phyloP scores from a whole-genome alignment of 768 basidiomycete species.

The Porphyrellus cyaneotinctus region DNA sequence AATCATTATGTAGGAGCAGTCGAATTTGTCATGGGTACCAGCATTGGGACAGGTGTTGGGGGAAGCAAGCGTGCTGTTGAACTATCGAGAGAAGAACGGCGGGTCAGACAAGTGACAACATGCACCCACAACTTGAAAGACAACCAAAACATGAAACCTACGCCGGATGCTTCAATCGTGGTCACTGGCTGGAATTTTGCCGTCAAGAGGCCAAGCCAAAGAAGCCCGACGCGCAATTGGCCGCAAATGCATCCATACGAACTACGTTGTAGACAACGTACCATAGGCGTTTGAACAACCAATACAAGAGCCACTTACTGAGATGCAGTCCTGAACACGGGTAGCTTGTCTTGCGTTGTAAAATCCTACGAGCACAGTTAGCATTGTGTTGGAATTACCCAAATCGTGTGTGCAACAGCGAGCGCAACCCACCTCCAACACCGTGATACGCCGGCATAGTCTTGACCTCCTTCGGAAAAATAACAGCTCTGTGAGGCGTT shows the following conservation, averaged over 20 bases:
- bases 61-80: slow-evolving; percentile 84
- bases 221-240: slow-evolving; percentile 71
- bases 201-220: slow-evolving; percentile 70
- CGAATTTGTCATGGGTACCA: slow-evolving; percentile 38
- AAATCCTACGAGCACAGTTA: slow-evolving; percentile 48
- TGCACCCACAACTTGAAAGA: too few species aligned
- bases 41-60: slow-evolving; percentile 81
- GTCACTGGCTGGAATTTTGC: slow-evolving; percentile 77
- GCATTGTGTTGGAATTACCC: neutral
- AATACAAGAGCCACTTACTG: slow-evolving; percentile 41
- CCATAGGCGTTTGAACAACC: too few species aligned
- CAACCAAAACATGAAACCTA: slow-evolving; percentile 34
- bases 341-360: slow-evolving; percentile 53
- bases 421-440: slow-evolving; percentile 47
- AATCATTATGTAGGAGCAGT: slow-evolving; percentile 58
- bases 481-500: too few species aligned
- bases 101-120: neutral
- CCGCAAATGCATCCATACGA: slow-evolving; percentile 63
- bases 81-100: slow-evolving; percentile 34
- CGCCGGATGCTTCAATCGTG: slow-evolving; percentile 62
- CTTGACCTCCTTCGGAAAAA: too few species aligned
- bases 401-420: slow-evolving; percentile 2
- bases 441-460: too few species aligned
- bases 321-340: slow-evolving; percentile 77
- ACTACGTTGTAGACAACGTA: slow-evolving; percentile 55